Base-by-base conservation (phyloP, 106 monocot species). In the Dioscorea dumetorum region DNA sequence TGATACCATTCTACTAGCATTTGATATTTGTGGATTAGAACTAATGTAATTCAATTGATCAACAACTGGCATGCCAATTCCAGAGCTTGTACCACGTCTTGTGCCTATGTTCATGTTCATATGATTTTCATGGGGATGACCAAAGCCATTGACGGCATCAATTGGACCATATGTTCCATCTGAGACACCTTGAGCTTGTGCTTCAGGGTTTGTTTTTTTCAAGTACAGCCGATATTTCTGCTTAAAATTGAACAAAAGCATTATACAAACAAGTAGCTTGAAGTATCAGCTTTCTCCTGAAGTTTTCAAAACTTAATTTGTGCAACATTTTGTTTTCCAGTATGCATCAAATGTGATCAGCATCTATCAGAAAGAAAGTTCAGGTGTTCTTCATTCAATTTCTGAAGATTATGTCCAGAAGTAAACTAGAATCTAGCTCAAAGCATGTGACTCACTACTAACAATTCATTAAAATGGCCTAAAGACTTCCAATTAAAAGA, bases 201-300 rank as follows among this genome's bases (percentile, higher is more conserved):
- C 11, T 13, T 72, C 77, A 60, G 20, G 17, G 54, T 59, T 77
- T 11, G 33, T 22, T 11, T 66, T 66, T 60, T 77, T 48, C 33
- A 77, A 60, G 58, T 77, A 77, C 33, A 77, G 17, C 41, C 77
- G 77, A 18, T 71, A 77, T 67, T 77, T 77, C 77, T 77, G 72
- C 20, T 52, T 17, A 20, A 72, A 18, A 41, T 6, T 0, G 6
- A 41, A 41, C 3, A 41, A 41, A 41, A 41, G 10, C 41, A 41
- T 41, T 41, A 41, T 28, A 3, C 28, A 28, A 28, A 28, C 28
- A 28, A 28, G 28, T 28, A 3, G 28, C 28, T 13, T 13, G 51
- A 51, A 51, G 51, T n/a, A n/a, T n/a, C n/a, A n/a, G n/a, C n/a
- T n/a, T n/a, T n/a, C 51, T 51, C 17, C 51, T 51, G 17, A 51